These are phyloP conservation scores for Penicillium sp. DNA, from an alignment of 2,329 filamentous ascomycete species.

Conservation along the genomic window DNA sequence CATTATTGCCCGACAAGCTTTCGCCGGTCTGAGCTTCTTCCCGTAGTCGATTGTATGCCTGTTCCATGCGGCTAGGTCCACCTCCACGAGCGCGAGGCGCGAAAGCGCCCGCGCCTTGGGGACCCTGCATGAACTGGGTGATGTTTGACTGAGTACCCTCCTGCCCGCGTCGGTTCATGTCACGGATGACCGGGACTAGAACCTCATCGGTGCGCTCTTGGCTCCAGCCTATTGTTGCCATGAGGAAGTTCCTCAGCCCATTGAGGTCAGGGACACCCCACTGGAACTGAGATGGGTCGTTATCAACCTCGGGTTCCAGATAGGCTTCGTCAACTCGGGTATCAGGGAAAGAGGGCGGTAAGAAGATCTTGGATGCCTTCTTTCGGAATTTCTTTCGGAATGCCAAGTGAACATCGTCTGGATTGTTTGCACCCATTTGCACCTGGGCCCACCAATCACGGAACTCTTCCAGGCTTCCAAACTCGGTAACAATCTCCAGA, in stretches of 20 bases:
- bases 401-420: slow-evolving; percentile 57
- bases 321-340: slow-evolving; percentile 80
- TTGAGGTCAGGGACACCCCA: slow-evolving; percentile 96
- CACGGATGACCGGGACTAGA: slow-evolving; percentile 87
- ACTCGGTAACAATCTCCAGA: slow-evolving; percentile 90
- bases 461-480: slow-evolving; percentile 72
- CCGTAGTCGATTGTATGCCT: slow-evolving; percentile 69
- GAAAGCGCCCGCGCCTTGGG: slow-evolving; percentile 61
- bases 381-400: slow-evolving; percentile 89
- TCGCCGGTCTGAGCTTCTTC: slow-evolving; percentile 49
- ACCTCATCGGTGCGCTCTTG: slow-evolving; percentile 93
- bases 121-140: slow-evolving; percentile 83
- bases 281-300: slow-evolving; percentile 74
- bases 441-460: slow-evolving; percentile 83
- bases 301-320: slow-evolving; percentile 81
- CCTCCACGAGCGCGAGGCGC: slow-evolving; percentile 65
- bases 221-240: slow-evolving; percentile 89
- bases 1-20: slow-evolving; percentile 2
- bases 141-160: slow-evolving; percentile 97
- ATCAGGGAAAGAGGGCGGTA: slow-evolving; percentile 78
- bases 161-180: slow-evolving; percentile 85
- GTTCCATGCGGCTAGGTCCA: slow-evolving; percentile 72
- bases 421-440: slow-evolving; percentile 65
- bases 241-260: slow-evolving; percentile 78
- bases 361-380: slow-evolving; percentile 80